These are phyloP conservation scores for Daedalea quercina DNA, from an alignment of 768 basidiomycete species.

Conservation along the genomic window DNA sequence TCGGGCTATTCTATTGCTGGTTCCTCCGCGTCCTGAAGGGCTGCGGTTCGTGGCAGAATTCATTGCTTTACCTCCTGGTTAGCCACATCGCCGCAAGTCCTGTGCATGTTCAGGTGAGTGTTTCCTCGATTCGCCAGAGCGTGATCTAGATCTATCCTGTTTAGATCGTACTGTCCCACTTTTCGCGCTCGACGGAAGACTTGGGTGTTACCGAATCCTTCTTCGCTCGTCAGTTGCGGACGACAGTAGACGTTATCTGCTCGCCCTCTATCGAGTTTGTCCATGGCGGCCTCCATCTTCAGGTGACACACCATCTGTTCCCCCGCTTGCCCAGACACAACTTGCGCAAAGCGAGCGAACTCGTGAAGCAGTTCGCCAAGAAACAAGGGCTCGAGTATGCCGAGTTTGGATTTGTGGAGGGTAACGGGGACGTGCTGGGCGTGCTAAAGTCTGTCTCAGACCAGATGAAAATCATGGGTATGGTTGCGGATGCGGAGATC, in stretches of 20 bases:
- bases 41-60: constrained; percentile 65
- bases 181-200: constrained; percentile 89
- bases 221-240: constrained; percentile 88
- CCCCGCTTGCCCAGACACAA: constrained; percentile 94
- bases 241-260: constrained; percentile 96
- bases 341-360: constrained; percentile 67
- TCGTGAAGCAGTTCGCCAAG: constrained; percentile 84
- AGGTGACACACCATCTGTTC: constrained; percentile 96
- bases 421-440: constrained; percentile 79
- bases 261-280: constrained; percentile 76
- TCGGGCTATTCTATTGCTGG: constrained; percentile 89
- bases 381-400: constrained; percentile 83
- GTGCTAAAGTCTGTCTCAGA: constrained; percentile 82
- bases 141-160: background rate
- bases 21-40: constrained; percentile 64
- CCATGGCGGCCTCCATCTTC: constrained; percentile 96
- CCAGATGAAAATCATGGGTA: constrained; percentile 76
- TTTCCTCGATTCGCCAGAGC: background rate
- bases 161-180: constrained; percentile 95
- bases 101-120: constrained; percentile 83
- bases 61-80: constrained; percentile 70
- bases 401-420: constrained; percentile 85
- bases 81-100: constrained; percentile 86
- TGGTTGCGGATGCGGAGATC: constrained; percentile 74
- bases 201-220: constrained; percentile 90